Base-by-base conservation (phyloP, 2,329 filamentous ascomycete genomes). In the Fusarium sp. region DNA sequence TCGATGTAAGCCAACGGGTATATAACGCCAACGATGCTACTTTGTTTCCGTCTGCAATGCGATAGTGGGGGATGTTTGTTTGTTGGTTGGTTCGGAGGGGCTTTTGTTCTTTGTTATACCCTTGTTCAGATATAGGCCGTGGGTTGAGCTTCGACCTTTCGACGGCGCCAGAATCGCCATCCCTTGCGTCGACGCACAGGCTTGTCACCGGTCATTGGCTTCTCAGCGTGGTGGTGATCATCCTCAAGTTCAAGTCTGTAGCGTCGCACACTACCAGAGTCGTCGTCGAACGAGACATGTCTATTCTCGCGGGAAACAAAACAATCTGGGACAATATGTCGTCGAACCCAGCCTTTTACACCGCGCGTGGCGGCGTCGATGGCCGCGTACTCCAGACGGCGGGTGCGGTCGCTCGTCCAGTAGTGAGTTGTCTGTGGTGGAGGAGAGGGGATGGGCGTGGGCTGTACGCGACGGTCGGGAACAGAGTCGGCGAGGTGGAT, bases 361-460 rank as follows among this genome's bases (percentile, higher is more conserved):
- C 88, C 88, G 3, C 82, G 81, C 35, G 83, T 85, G 3, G 88
- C 87, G 0, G 87, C 87, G 48, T 90, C 88, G 39, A 90, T 90
- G 55, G 88, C 88, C 0, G 87, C 88, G 69, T 90, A 90, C 78
- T 90, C 88, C 5, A 89, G 80, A 13, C 87, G 81, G 5, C 88
- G 82, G 0, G 88, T 90, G 52, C 81, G 82, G 72, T 90, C 86
- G 71, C 86, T 89, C 2, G 87, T 90, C 88, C 88, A 90, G 77
- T 90, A 90, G 72, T 90, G 87, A 2, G 86, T 87, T 4, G 88
- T 89, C 67, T 84, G 83, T 6, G 86, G 87, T 3, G 86, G 87
- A 3, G 81, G 80, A 4, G 80, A 76, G 33, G 80, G 78, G 4
- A 76, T 58, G 2, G 73, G 66, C 39, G 59, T 67, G 20, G 63